Conservation (phyloP, 345 rosid species). For the sweet orange (Citrus sinensis) region DNA sequence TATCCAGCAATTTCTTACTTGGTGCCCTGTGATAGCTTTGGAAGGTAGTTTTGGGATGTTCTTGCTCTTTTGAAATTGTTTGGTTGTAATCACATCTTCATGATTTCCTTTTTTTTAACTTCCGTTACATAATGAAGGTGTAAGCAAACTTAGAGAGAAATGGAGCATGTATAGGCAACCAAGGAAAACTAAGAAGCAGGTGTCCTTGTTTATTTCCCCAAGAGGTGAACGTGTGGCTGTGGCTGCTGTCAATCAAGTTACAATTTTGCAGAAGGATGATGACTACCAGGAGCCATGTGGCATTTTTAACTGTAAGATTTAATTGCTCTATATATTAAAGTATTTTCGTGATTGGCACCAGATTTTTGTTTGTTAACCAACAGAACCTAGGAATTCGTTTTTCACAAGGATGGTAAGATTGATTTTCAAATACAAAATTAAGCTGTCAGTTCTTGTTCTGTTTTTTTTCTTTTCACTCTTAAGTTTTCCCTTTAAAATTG, state of each 20-base stretch:
- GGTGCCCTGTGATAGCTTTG: background rate
- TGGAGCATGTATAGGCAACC: slow-evolving; percentile 52
- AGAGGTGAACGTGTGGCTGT: slow-evolving; percentile 82
- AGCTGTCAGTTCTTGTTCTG: background rate
- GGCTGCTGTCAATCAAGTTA: slow-evolving; percentile 66
- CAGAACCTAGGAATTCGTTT: background rate
- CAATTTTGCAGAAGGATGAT: slow-evolving; percentile 65
- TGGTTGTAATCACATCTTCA: background rate
- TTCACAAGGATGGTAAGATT: background rate
- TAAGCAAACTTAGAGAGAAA: slow-evolving; percentile 60
- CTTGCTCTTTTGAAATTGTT: no score
- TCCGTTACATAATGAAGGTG: slow-evolving; percentile 39
- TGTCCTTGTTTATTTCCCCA: slow-evolving; percentile 64
- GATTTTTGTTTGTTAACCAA: background rate
- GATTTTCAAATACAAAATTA: background rate
- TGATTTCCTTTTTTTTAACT: background rate
- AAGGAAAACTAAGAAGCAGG: slow-evolving; percentile 34
- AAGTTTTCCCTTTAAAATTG: background rate
- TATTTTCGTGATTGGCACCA: background rate
- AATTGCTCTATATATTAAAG: background rate
- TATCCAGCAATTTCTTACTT: background rate
- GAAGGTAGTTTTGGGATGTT: background rate
- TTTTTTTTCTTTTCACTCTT: no score
- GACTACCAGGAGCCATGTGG: slow-evolving; percentile 70
- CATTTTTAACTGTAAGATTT: slow-evolving; percentile 52